phyloP scores from a whole-genome alignment of 2,329 filamentous ascomycete species.

The Lasiodiplodia sp. region DNA sequence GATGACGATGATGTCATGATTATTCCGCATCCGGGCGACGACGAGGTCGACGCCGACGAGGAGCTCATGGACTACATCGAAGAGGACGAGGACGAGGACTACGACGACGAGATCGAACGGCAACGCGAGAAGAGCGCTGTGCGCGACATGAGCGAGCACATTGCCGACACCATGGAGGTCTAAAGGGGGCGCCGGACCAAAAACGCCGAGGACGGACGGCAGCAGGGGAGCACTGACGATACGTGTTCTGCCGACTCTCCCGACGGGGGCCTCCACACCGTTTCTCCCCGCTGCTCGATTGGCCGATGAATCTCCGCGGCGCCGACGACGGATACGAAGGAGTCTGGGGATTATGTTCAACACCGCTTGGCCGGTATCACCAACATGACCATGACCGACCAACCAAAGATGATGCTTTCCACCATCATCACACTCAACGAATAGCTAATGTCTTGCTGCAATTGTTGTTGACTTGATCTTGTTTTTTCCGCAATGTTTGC shows the following conservation, averaged over 20 bases:
- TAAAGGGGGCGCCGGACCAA: conserved; percentile 37
- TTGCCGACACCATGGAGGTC: conserved; percentile 62
- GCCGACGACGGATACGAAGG: conserved; percentile 7
- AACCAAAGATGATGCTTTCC: background rate
- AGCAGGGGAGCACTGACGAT: background rate
- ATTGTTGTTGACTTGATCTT: background rate
- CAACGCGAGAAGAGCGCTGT: conserved; percentile 45
- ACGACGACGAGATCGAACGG: conserved; percentile 49
- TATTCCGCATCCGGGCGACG: conserved; percentile 47
- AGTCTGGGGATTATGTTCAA: conserved; percentile 11
- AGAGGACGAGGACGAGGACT: conserved; percentile 36
- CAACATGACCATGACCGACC: background rate
- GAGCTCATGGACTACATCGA: conserved; percentile 28
- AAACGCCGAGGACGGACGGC: background rate
- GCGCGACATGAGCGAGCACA: conserved; percentile 61
- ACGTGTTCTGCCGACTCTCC: conserved; percentile 23
- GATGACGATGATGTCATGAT: conserved; percentile 54
- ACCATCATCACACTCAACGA: background rate
- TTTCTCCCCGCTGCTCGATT: background rate
- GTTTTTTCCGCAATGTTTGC: conserved; percentile 3
- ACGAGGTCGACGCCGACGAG: conserved; percentile 46
- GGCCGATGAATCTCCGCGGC: background rate
- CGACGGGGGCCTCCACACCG: background rate
- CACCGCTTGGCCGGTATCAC: background rate
- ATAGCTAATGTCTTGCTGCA: conserved; percentile 17